These are phyloP conservation scores for Xylaria castorea DNA, from an alignment of 495 filamentous ascomycete genomes.

Conservation along the genomic window DNA sequence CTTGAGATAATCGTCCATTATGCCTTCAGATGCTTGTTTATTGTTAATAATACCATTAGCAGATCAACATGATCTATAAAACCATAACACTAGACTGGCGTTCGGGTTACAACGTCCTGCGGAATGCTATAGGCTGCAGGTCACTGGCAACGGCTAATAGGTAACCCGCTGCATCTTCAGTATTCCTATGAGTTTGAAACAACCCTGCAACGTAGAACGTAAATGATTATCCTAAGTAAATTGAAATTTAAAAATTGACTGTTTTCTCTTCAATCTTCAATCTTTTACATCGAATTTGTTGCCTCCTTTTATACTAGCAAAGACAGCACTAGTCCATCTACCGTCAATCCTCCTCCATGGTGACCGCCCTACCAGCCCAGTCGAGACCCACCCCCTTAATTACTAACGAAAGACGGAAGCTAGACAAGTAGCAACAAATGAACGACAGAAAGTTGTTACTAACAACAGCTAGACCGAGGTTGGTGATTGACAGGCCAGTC, in stretches of 20 bases:
- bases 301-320: background rate
- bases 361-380: background rate
- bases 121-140: background rate
- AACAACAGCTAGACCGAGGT: background rate
- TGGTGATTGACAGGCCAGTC: background rate
- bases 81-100: background rate
- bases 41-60: background rate
- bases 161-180: background rate
- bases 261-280: background rate
- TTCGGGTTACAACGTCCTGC: background rate
- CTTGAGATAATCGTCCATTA: background rate
- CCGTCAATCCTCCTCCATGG: background rate
- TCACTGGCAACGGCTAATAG: background rate
- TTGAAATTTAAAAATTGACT: background rate
- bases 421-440: conserved; percentile 1
- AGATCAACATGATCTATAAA: background rate
- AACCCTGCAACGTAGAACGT: background rate
- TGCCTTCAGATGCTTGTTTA: background rate
- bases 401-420: background rate
- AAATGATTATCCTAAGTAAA: background rate
- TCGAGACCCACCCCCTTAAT: conserved; percentile 9
- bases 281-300: background rate
- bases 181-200: background rate
- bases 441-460: conserved; percentile 7
- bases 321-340: background rate